Evolutionary conservation across 345 rosid genomes (phyloP), one percentile per base, ranked within the genome.

Genomic region (Brassica incana): DNA sequence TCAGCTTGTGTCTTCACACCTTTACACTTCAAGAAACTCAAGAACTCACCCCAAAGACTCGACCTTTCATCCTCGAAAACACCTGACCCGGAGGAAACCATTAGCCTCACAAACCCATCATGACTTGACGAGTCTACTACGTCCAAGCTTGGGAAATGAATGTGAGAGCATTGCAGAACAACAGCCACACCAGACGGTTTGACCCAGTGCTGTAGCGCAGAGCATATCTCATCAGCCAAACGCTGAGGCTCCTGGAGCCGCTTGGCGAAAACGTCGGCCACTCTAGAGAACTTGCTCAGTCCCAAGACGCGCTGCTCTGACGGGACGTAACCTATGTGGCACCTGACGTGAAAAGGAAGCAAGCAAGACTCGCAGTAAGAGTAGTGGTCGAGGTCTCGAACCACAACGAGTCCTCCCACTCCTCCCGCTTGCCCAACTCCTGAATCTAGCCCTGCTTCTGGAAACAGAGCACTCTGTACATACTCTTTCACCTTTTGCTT

Each of bases 331-430:
- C 97, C 97, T 0, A 96, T 81, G 75, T 93, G 98, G 69, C 97
- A 93, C 78, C 85, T 88, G 27, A 96, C 85, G 68, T 93, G 97
- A 78, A 96, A 90, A 0, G 99, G 98, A 45, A 92, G 93, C 91
- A 96, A 81, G 86, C 99, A 96, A 32, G 92, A 88, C 75, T 93
- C 97, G 3, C 97, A 96, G 71, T 88, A 93, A 18, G 98, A 93
- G 88, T 89, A 96, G 20, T 88, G 88, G 65, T 96, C 92, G 9
- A 93, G 88, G 80, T 90, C 99, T 77, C 94, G 86, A 64, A 96
- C 98, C 64, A 90, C 81, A 77, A 96, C 99, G 38, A 90, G 90
- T 69, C 98, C 98, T 48, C 97, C 97, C 2, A 82, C 94, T 79
- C 98, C 98, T 61, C 98, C 97, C 0, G 93, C 98, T 78, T 84